phyloP scores from a whole-genome alignment of 2,329 filamentous ascomycete genomes.

The Trichophyton benhamiae region DNA sequence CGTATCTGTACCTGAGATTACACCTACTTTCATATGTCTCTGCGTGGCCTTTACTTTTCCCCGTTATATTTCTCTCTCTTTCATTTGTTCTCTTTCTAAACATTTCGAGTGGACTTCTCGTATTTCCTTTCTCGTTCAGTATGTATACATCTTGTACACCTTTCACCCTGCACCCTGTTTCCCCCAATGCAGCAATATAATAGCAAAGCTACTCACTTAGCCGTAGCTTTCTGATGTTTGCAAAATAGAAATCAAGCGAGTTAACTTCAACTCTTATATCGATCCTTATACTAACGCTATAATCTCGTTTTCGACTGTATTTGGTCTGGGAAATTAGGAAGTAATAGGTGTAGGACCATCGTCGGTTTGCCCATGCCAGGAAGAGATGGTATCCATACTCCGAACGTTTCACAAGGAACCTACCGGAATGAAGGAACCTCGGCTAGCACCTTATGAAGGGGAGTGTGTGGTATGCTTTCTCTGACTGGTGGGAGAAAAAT shows the following conservation, averaged over 20 bases:
- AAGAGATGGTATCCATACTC: too few relatives aligned
- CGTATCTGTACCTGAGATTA: neutral
- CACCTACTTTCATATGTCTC: neutral
- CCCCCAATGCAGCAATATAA: neutral
- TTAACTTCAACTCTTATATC: neutral
- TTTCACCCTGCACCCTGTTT: neutral
- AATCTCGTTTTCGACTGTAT: too few relatives aligned
- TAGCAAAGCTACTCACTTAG: neutral
- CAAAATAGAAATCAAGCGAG: neutral
- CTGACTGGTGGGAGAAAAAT: too few relatives aligned
- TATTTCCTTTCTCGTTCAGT: neutral
- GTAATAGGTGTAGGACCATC: too few relatives aligned
- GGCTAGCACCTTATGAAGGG: too few relatives aligned
- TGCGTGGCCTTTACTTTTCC: neutral
- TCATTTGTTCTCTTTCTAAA: neutral
- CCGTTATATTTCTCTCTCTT: neutral
- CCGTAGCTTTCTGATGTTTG: neutral
- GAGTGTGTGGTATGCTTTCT: too few relatives aligned
- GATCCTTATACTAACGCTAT: too few relatives aligned
- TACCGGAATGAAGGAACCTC: too few relatives aligned
- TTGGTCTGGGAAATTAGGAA: too few relatives aligned
- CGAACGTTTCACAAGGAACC: too few relatives aligned
- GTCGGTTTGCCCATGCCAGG: too few relatives aligned
- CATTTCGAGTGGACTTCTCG: neutral
- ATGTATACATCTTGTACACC: constrained; percentile 1